Percentiles rank a stretch among this genome's conserved stretches.
Conservation (phyloP, 2,329 filamentous ascomycete genomes). For the Xylariaceae sp. region DNA sequence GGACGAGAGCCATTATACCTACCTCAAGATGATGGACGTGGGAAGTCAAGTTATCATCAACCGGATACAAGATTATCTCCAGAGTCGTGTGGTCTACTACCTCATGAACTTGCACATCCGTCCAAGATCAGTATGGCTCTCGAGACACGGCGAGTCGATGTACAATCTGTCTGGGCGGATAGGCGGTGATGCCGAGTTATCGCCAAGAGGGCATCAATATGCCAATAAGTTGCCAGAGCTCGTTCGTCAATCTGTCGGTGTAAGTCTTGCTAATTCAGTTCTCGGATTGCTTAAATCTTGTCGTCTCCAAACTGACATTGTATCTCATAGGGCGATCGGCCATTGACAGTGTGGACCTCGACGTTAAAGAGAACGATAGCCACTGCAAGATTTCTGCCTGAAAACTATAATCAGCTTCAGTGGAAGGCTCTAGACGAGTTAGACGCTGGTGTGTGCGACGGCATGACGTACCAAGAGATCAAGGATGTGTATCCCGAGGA, state of each 20-base stretch:
- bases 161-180: conserved; percentile 90
- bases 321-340: conserved; percentile 50
- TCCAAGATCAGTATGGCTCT: conserved; percentile 93
- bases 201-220: conserved; percentile 81
- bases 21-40: conserved; percentile 96
- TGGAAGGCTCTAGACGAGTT: conserved; percentile 99
- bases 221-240: conserved; percentile 79
- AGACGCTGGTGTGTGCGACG: conserved; percentile 93
- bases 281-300: background rate
- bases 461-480: conserved; percentile 93
- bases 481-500: conserved; percentile 88
- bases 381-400: conserved; percentile 77
- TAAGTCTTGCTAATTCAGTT: conserved; percentile 42
- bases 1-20: conserved; percentile 83
- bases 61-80: conserved; percentile 91
- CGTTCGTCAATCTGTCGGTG: conserved; percentile 79
- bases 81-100: conserved; percentile 95
- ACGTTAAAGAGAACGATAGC: conserved; percentile 79
- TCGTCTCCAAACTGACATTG: conserved; percentile 11
- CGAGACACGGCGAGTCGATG: conserved; percentile 88
- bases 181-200: conserved; percentile 86
- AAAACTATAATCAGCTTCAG: conserved; percentile 86
- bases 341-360: conserved; percentile 60
- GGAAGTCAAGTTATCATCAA: conserved; percentile 98
- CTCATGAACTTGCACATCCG: conserved; percentile 98